Evolutionary conservation across 2,329 filamentous ascomycete genomes (phyloP).

Genomic region (Cladosporium velox): DNA sequence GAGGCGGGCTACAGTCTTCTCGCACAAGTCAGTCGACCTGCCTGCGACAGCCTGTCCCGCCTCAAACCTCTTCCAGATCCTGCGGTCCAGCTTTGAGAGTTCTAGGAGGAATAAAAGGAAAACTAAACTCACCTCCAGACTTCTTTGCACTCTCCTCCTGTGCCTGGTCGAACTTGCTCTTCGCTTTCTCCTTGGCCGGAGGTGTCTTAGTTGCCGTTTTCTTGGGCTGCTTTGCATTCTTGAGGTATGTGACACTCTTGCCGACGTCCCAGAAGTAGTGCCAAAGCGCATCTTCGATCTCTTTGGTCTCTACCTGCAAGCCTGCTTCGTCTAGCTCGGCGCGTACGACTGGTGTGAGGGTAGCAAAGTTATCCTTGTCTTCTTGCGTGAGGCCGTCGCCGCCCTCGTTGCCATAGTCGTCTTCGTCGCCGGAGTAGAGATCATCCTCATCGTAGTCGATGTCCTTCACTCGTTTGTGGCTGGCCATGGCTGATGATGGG

Average conservation of each 20-base stretch:
- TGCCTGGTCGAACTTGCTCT: slow-evolving; percentile 51
- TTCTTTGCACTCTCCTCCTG: slow-evolving; percentile 44
- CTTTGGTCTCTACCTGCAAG: slow-evolving; percentile 59
- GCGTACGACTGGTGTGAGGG: slow-evolving; percentile 37
- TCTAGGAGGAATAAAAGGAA: slow-evolving; percentile 6
- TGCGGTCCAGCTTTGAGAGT: slow-evolving; percentile 8
- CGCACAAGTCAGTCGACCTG: slow-evolving; percentile 23
- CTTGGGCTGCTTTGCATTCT: slow-evolving; percentile 44
- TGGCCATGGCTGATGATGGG: slow-evolving; percentile 34
- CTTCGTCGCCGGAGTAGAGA: slow-evolving; percentile 50
- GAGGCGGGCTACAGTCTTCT: slow-evolving; percentile 21
- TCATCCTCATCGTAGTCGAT: slow-evolving; percentile 55
- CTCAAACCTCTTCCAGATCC: slow-evolving; percentile 9
- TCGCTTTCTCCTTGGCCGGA: slow-evolving; percentile 44
- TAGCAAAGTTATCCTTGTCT: slow-evolving; percentile 39
- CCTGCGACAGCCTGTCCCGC: slow-evolving; percentile 17
- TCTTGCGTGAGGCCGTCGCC: slow-evolving; percentile 43
- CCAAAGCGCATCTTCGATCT: slow-evolving; percentile 90
- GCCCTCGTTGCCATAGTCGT: slow-evolving; percentile 45
- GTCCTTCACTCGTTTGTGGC: slow-evolving; percentile 49
- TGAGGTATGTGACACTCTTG: slow-evolving; percentile 79
- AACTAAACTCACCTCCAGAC: slow-evolving; percentile 47
- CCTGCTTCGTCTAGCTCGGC: slow-evolving; percentile 37
- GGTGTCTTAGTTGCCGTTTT: slow-evolving; percentile 32
- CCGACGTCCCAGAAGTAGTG: slow-evolving; percentile 93